Percentiles rank a stretch among this genome's conserved stretches.
phyloP scores from a whole-genome alignment of 2,329 filamentous ascomycete species.

The Colletotrichum navitas region DNA sequence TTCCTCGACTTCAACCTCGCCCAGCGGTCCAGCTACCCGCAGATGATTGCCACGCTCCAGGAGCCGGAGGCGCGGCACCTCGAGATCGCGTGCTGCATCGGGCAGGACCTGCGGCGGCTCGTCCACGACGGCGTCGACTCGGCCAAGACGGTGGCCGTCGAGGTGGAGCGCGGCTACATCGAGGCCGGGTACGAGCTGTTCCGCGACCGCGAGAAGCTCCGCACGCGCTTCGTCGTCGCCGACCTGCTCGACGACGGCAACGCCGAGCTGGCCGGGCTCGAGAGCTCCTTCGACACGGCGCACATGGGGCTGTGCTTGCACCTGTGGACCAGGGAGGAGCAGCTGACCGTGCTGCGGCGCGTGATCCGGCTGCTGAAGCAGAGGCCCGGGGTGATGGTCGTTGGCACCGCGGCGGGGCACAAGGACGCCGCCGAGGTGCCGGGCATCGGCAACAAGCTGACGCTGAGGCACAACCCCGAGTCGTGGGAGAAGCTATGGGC shows the following conservation, averaged over 20 bases:
- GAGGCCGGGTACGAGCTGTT: conserved; percentile 48
- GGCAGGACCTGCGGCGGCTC: conserved; percentile 47
- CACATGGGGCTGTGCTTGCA: conserved; percentile 47
- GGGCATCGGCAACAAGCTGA: background rate
- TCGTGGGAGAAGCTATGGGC: conserved; percentile 42
- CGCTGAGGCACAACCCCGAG: conserved; percentile 36
- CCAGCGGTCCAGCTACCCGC: conserved; percentile 25
- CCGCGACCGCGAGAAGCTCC: conserved; percentile 44
- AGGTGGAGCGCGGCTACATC: conserved; percentile 44
- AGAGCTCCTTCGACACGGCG: conserved; percentile 44
- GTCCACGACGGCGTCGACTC: conserved; percentile 46
- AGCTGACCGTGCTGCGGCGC: conserved; percentile 37
- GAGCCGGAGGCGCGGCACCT: conserved; percentile 43
- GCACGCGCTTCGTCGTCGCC: conserved; percentile 43
- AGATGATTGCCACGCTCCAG: conserved; percentile 42
- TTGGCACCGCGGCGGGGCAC: conserved; percentile 41
- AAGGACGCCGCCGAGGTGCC: conserved; percentile 23
- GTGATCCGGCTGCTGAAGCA: conserved; percentile 32
- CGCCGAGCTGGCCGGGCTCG: conserved; percentile 39
- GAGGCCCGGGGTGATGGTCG: conserved; percentile 33
- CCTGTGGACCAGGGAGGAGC: conserved; percentile 44
- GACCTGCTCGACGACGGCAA: conserved; percentile 44
- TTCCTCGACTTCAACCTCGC: conserved; percentile 41
- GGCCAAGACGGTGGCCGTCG: conserved; percentile 44
- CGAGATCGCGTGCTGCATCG: conserved; percentile 49